Conservation (phyloP, 345 rosid genomes). For the Geranium rotundifolium region DNA sequence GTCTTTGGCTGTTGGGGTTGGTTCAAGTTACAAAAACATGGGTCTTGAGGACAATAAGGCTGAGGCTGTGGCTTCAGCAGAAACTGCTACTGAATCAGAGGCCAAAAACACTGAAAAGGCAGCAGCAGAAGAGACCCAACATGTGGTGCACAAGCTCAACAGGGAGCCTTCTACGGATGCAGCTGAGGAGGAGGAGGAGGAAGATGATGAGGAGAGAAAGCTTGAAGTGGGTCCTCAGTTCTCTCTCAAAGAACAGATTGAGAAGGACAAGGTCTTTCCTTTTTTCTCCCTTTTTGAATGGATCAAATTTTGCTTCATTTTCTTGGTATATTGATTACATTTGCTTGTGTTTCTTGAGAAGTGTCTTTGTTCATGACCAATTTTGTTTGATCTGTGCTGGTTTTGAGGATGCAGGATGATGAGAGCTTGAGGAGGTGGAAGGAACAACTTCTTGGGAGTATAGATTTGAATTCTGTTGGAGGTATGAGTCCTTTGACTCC, state of each 20-base stretch:
- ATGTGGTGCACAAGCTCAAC: constrained; percentile 16
- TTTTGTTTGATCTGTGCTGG: not conserved
- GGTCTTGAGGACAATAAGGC: constrained; percentile 27
- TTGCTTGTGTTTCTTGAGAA: not conserved
- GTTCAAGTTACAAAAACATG: constrained; percentile 27
- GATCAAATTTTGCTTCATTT: not conserved
- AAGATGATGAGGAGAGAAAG: constrained; percentile 28
- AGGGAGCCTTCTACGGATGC: constrained; percentile 31
- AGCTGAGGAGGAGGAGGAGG: constrained; percentile 49
- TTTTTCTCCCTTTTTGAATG: not conserved
- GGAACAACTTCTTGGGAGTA: constrained; percentile 75
- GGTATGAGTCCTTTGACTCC: constrained; percentile 25
- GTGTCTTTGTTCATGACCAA: not conserved
- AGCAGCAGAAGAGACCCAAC: constrained; percentile 13
- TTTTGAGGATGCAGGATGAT: constrained; percentile 44
- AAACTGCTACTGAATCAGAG: constrained; percentile 16
- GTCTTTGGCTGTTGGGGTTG: constrained; percentile 28
- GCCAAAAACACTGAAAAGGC: constrained; percentile 13
- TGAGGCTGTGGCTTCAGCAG: constrained; percentile 8
- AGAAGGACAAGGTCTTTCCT: constrained; percentile 54
- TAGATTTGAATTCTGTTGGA: constrained; percentile 61
- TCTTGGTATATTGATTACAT: not conserved
- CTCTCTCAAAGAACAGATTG: constrained; percentile 53
- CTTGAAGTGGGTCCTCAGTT: constrained; percentile 54
- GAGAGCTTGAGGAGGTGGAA: constrained; percentile 96